Evolutionary conservation across 169 alveolate genomes (phyloP).

Genomic region (Eimeria falciformis): DNA sequence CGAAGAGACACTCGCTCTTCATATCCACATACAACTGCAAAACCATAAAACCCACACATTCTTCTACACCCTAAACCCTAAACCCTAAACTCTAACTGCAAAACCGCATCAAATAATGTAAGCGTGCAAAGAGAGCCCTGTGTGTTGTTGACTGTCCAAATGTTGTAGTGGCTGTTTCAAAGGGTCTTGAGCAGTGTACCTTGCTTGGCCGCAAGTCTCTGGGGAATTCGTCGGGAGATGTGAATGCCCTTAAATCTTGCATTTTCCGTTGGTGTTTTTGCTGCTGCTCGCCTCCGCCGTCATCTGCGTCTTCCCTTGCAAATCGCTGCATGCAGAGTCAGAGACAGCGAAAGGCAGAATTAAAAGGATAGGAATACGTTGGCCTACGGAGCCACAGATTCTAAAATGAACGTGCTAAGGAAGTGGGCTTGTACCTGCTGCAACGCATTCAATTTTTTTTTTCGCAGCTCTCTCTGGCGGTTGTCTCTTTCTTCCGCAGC

Average conservation of each 20-base stretch:
- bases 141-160: background rate
- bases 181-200: background rate
- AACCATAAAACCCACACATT: background rate
- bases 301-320: constrained; percentile 31
- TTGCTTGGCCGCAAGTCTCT: constrained; percentile 59
- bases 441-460: constrained; percentile 5
- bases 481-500: constrained; percentile 68
- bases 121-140: no score
- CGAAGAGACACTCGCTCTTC: constrained; percentile 71
- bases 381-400: no score
- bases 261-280: constrained; percentile 52
- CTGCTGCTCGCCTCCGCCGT: constrained; percentile 52
- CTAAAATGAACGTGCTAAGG: background rate
- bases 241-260: constrained; percentile 53
- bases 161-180: background rate
- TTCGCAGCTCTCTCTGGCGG: constrained; percentile 58
- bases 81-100: no score
- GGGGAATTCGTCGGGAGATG: constrained; percentile 60
- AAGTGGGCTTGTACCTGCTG: background rate
- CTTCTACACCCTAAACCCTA: background rate
- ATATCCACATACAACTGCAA: constrained; percentile 76
- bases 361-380: no score
- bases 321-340: constrained; percentile 9
- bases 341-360: no score
- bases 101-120: no score